Evolutionary conservation across 1,139 yeast species (phyloP).

Genomic region (Scheffersomyces insectosa): DNA sequence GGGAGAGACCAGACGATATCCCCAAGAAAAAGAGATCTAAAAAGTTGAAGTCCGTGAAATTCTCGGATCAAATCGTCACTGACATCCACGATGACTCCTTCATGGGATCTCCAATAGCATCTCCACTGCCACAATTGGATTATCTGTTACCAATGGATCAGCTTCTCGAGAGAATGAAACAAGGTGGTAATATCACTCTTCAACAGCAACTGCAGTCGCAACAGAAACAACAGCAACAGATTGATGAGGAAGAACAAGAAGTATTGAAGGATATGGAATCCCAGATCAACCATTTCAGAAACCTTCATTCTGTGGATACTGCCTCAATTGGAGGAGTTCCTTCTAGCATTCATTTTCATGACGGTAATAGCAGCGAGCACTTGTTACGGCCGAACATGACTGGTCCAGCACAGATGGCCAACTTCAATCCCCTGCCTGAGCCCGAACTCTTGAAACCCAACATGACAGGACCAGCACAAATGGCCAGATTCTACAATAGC

Average conservation of each 20-base stretch:
- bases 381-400: constrained; percentile 54
- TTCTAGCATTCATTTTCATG: constrained; percentile 42
- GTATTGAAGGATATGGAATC: constrained; percentile 68
- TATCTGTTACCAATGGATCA: constrained; percentile 76
- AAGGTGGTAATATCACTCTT: constrained; percentile 11
- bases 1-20: constrained; percentile 56
- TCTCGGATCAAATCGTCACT: constrained; percentile 61
- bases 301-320: constrained; percentile 62
- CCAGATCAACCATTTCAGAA: constrained; percentile 64
- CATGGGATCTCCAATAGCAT: constrained; percentile 22
- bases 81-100: constrained; percentile 37
- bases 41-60: constrained; percentile 63
- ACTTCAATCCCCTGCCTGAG: constrained; percentile 25
- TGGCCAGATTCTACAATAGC: constrained; percentile 16
- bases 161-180: constrained; percentile 46
- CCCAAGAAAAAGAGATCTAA: constrained; percentile 31
- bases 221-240: constrained; percentile 29
- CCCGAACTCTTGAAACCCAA: constrained; percentile 23
- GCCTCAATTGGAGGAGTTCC: constrained; percentile 63
- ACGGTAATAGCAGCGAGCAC: constrained; percentile 15
- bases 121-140: constrained; percentile 44
- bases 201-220: constrained; percentile 21
- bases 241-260: constrained; percentile 57
- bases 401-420: constrained; percentile 52
- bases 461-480: constrained; percentile 30